Evolutionary conservation across 257 asterid genomes (phyloP).

Genomic region (Solanum pennellii): DNA sequence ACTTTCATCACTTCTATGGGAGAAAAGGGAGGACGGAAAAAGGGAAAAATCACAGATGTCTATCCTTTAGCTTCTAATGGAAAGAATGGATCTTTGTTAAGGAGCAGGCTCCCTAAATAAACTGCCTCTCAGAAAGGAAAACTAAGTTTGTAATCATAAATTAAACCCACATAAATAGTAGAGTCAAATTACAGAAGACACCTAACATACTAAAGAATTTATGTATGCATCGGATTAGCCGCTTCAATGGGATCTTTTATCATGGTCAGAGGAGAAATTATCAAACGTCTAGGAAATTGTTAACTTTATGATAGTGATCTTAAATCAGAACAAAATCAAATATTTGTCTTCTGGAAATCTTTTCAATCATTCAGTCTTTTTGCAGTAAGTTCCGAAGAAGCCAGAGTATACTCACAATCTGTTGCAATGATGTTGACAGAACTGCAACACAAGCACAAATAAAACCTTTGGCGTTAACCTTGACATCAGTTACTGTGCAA

Average conservation of each 20-base stretch:
- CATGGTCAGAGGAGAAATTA: neutral
- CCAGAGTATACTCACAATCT: constrained; percentile 56
- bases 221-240: neutral
- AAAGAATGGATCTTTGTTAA: neutral
- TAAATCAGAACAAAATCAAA: neutral
- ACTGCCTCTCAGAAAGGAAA: neutral
- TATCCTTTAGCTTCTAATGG: neutral
- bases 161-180: neutral
- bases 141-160: neutral
- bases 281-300: neutral
- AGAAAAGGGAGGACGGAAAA: neutral
- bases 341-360: neutral
- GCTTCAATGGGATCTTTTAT: neutral
- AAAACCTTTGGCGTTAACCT: constrained; percentile 82
- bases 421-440: constrained; percentile 79
- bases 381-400: neutral
- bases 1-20: neutral
- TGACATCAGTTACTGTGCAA: constrained; percentile 95
- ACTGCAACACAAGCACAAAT: constrained; percentile 90
- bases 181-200: neutral
- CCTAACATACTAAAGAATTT: neutral
- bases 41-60: neutral
- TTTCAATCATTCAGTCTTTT: neutral
- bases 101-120: neutral
- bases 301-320: neutral